Percentiles rank a stretch among this genome's conserved stretches.
These are phyloP conservation scores for Xerocomus nothofagi DNA, from an alignment of 1,284 basidiomycete species.

Conservation along the genomic window DNA sequence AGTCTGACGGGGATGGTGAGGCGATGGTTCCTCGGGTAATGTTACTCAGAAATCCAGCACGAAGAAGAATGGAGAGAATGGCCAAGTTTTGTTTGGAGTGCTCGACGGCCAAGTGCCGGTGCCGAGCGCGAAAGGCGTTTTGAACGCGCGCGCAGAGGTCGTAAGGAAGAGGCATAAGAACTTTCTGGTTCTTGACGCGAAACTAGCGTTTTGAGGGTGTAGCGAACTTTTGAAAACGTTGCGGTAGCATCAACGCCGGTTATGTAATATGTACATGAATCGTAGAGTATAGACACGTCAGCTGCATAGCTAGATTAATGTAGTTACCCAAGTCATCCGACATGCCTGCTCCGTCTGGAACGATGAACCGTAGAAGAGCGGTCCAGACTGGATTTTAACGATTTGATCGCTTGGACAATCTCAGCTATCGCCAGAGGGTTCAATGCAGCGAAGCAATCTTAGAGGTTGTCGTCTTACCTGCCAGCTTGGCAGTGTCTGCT, in stretches of 20 bases:
- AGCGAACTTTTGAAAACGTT: neutral
- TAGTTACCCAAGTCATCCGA: conserved; percentile 20
- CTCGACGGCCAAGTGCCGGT: conserved; percentile 68
- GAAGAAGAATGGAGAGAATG: conserved; percentile 82
- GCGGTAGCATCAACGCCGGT: neutral
- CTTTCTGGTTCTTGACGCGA: neutral
- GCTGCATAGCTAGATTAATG: neutral
- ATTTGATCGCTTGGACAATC: conserved; percentile 67
- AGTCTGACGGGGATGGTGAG: conserved; percentile 62
- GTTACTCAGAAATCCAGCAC: conserved; percentile 81
- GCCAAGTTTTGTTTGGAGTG: conserved; percentile 83
- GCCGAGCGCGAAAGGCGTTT: conserved; percentile 85
- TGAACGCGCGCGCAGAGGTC: conserved; percentile 84
- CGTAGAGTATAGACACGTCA: neutral
- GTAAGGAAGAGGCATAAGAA: conserved; percentile 64
- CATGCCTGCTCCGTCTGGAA: conserved; percentile 56
- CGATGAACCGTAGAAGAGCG: conserved; percentile 58
- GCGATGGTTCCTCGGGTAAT: conserved; percentile 77
- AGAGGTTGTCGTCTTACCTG: conserved; percentile 52
- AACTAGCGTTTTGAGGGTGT: too few species aligned
- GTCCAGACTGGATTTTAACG: conserved; percentile 58
- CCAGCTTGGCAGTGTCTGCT: conserved; percentile 81
- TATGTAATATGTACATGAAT: conserved; percentile 16
- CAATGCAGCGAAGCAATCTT: neutral
- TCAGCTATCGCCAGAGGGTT: conserved; percentile 46